Base-by-base conservation (phyloP, 2,329 filamentous ascomycete species). In the Phaeosphaeria sp. region DNA sequence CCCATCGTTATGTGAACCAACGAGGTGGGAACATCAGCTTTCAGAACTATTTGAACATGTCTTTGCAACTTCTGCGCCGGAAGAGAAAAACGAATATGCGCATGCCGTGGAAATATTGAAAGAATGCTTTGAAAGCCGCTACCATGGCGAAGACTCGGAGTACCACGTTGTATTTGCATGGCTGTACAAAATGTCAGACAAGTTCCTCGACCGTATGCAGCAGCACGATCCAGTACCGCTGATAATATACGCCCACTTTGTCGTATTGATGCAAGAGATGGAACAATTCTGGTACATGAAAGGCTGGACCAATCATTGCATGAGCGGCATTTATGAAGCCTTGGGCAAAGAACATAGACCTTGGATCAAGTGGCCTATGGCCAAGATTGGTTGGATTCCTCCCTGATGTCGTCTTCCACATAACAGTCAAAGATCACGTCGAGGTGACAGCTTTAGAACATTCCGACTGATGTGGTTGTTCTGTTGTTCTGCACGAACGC, bases 221-320 rank as follows among this genome's bases (percentile, higher is more conserved):
- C 44, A 56, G 30, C 58, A 61, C n/a, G 65, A 72, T 21, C 36
- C 66, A 1, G 54, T 63, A 3, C 56, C 64, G 1, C 53, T 73
- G 36, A 63, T 72, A 17, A 47, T 73, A 0, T 72, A 69, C 30
- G 71, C 70, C 21, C 62, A 72, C 52, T 73, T 72, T 46, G 57
- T 60, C 3, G 64, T 73, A 9, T 50, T 73, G 20, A 63, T 73
- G 50, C 56, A 60, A 6, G 68, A 66, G 22, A 55, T 73, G 61
- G 69, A 73, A 27, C 52, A 59, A 1, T 71, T 73, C 42, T 73
- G 71, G 71, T 73, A 71, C 42, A 68, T 71, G 64, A 65, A 66
- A 36, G 71, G 68, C 6, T 74, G 69, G 70, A 72, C 71, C 6
- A 50, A 62, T 18, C 71, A 74, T 55, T 62, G 70, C 9, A 62